Base-by-base conservation (phyloP, 2,329 filamentous ascomycete genomes). In the Xylaria sp. region DNA sequence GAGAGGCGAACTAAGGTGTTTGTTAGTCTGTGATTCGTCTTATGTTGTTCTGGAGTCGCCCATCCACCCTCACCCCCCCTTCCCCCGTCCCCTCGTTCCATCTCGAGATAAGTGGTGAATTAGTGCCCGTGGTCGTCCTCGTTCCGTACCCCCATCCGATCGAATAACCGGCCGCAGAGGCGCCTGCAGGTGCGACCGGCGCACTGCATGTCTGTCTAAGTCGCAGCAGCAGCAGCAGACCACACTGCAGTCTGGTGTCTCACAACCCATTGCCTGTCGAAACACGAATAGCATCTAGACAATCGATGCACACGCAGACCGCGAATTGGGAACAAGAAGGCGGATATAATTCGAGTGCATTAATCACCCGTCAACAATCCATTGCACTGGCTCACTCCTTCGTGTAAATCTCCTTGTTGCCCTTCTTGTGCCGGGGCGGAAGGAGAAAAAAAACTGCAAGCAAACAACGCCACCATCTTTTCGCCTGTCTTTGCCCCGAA, bases 131-230 rank as follows among this genome's bases (percentile, higher is more conserved):
- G 59, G 69, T 71, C 67, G 68, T 66, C 59, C 67, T 63, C 64
- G 67, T 70, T 71, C 70, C 68, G 65, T 68, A 69, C 68, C 72
- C 62, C 74, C 71, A 74, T 74, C 73, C 74, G 75, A 75, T 74
- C 73, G 72, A 76, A 70, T 71, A 72, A 74, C 74, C 75, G 72
- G 69, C 66, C 67, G 72, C 73, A 72, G 70, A 74, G 71, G 67
- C 68, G 73, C 66, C 72, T 75, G 74, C 74, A 76, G 67, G 69
- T 77, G 74, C 71, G 72, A 69, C 69, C 67, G 63, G 70, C 67
- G 72, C 71, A 77, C 75, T 73, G 74, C 75, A 76, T 75, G 69
- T 72, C 68, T 73, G 67, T 73, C 73, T 72, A 72, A 70, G 71
- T 69, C 63, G 63, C 69, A 60, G 66, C 66, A 53, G 40, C 40